Evolutionary conservation across 768 basidiomycete genomes (phyloP).

Genomic region (Trametes gibbosa): DNA sequence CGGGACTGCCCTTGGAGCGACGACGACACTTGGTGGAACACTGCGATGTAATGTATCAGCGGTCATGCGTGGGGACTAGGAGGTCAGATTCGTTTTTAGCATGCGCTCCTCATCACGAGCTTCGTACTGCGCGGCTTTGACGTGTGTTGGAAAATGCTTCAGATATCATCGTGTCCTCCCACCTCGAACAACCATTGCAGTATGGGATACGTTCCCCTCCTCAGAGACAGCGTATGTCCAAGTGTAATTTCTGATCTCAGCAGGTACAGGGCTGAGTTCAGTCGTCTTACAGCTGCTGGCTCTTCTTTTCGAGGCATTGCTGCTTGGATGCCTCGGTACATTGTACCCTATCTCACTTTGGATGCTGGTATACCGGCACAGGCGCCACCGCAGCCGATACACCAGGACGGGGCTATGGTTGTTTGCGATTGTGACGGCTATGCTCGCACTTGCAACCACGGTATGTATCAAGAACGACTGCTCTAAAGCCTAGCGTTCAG

Average conservation of each 20-base stretch:
- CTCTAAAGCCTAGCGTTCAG: not conserved
- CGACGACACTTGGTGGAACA: too few species aligned
- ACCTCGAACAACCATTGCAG: not conserved
- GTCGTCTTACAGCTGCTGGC: not conserved
- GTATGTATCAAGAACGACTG: not conserved
- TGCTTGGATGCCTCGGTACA: not conserved
- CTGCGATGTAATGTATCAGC: too few species aligned
- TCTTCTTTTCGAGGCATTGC: not conserved
- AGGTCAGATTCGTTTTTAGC: too few species aligned
- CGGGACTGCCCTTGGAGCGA: too few species aligned
- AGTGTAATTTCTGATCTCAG: not conserved
- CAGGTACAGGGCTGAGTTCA: not conserved
- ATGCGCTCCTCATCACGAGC: too few species aligned
- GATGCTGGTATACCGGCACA: not conserved
- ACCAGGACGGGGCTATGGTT: not conserved
- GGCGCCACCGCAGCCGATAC: not conserved
- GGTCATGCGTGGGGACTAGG: too few species aligned
- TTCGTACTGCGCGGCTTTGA: too few species aligned
- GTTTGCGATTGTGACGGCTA: not conserved
- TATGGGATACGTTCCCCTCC: not conserved
- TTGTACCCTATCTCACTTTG: not conserved
- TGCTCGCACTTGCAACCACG: not conserved
- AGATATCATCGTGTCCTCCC: not conserved
- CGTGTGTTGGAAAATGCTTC: too few species aligned
- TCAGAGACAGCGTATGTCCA: not conserved